Evolutionary conservation across 2,329 filamentous ascomycete genomes (phyloP).

Genomic region (Rhexocercosporidium sp.): DNA sequence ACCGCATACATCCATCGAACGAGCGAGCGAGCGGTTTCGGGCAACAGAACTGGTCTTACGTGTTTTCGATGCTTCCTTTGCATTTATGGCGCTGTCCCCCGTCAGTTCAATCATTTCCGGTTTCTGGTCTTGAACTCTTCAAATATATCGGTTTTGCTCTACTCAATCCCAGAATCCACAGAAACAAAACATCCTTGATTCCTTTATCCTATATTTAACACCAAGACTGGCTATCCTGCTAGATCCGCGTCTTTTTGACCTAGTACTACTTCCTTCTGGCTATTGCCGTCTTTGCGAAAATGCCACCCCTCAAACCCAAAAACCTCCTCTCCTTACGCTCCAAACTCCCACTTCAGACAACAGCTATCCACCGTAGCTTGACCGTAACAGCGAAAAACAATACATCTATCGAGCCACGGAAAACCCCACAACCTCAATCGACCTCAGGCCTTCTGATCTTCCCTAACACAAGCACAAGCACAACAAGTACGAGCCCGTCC

Average conservation of each 20-base stretch:
- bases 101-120: neutral
- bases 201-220: no score
- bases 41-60: constrained; percentile 12
- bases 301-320: constrained; percentile 30
- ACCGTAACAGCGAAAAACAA: constrained; percentile 22
- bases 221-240: no score
- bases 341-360: constrained; percentile 13
- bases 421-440: neutral
- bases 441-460: neutral
- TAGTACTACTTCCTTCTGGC: neutral
- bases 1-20: constrained; percentile 13
- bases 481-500: neutral
- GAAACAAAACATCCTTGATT: neutral
- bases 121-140: neutral
- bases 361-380: constrained; percentile 24
- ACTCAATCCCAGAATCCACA: neutral
- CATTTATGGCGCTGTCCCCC: neutral
- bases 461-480: neutral
- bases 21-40: neutral
- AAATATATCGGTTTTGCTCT: neutral
- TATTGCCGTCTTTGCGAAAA: neutral
- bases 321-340: constrained; percentile 23
- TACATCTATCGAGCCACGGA: constrained; percentile 3
- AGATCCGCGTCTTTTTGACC: no score
- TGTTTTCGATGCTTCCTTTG: constrained; percentile 2